Conservation (phyloP, 345 rosid species). For the Populus nigra region DNA sequence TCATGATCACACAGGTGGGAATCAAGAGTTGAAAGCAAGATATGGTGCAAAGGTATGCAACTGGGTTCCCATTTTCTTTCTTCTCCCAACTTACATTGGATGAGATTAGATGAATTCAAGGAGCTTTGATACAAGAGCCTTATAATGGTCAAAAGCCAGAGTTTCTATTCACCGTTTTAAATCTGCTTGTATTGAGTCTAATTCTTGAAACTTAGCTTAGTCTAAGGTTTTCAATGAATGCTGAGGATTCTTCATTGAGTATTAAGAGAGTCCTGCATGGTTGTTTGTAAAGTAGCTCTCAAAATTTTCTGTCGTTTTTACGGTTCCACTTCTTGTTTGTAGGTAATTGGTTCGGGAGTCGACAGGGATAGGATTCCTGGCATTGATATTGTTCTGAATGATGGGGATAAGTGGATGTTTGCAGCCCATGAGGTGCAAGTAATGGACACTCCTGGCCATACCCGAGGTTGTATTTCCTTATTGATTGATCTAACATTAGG, state of each 20-base stretch:
- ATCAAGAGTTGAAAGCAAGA: conserved; percentile 86
- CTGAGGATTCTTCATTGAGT: background rate
- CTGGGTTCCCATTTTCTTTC: conserved; percentile 5
- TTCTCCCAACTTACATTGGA: background rate
- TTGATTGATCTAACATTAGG: background rate
- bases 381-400: conserved; percentile 77
- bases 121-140: background rate
- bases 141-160: background rate
- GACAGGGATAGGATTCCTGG: conserved; percentile 88
- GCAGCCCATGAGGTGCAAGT: conserved; percentile 89
- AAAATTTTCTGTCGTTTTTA: background rate
- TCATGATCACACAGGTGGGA: conserved; percentile 86
- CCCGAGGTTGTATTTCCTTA: conserved; percentile 55
- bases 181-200: background rate
- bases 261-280: background rate
- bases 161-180: background rate
- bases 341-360: conserved; percentile 88
- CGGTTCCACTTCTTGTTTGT: conserved; percentile 22
- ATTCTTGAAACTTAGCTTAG: background rate
- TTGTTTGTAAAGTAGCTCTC: background rate
- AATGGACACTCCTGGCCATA: conserved; percentile 93
- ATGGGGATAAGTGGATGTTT: conserved; percentile 97
- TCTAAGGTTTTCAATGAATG: background rate
- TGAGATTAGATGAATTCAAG: background rate
- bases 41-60: conserved; percentile 94